Evolutionary conservation across 1,284 basidiomycete genomes (phyloP), one percentile per base, ranked within the genome.

Genomic region (Ganoderma resinaceum): DNA sequence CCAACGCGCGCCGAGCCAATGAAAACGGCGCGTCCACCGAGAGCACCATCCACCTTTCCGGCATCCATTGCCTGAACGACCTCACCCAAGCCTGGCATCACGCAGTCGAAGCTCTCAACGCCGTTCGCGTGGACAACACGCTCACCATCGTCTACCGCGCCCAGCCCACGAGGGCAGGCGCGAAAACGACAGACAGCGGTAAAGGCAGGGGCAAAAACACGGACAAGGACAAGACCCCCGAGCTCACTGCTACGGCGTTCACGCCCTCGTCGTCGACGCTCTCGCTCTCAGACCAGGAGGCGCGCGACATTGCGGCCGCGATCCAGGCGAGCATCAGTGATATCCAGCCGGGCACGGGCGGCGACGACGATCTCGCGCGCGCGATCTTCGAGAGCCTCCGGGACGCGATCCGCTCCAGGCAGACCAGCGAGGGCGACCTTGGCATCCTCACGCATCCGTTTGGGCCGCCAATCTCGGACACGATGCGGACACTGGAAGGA

Each of bases 271-370:
- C 55, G 55, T 58, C 55, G 33, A 20, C 58, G 23, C 37, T 60
- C n/a, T 60, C 65, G 3, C 64, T 66, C 26, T 63, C 70, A 35
- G 71, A 76, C 16, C 75, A 79, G 67, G 82, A 86, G 73, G 61
- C 62, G 26, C 67, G 67, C 8, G 64, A 63, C 2, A 40, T 74
- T 20, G 86, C 89, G 12, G 86, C 85, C 29, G 94, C 94, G 12
- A 92, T 96, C 64, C 89, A 91, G 73, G 90, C 91, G 7, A 92
- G 90, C 74, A 77, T 96, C 66, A 77, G 83, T 37, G 88, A 67
- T 43, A 88, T 69, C 35, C 63, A 65, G 42, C 66, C 52, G 26
- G 74, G 59, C 20, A 42, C 40, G 1, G 72, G 68, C 26, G 69
- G 69, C n/a, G 73, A 75, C 61, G 63, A 63, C 1, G 69, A 70